phyloP scores from a whole-genome alignment of 345 rosid genomes.

The Pistacia atlantica region DNA sequence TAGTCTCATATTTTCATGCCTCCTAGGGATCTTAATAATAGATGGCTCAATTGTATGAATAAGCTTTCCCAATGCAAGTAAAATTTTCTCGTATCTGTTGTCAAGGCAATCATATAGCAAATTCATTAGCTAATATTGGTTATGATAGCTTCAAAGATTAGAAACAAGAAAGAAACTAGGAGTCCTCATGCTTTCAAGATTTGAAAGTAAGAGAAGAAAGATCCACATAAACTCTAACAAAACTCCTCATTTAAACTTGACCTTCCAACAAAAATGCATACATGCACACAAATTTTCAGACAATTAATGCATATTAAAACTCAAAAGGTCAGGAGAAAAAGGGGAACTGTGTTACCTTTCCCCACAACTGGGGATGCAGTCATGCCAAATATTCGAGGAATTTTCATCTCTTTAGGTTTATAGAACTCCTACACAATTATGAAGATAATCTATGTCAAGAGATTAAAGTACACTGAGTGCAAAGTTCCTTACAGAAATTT shows the following conservation, averaged over 20 bases:
- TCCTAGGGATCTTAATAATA: too few relatives aligned
- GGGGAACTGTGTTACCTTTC: constrained; percentile 56
- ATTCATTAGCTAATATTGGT: too few relatives aligned
- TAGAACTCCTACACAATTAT: constrained; percentile 64
- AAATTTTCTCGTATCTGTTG: too few relatives aligned
- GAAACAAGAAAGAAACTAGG: too few relatives aligned
- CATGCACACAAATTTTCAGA: constrained; percentile 1
- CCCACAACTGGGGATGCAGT: constrained; percentile 97
- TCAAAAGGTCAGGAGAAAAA: constrained; percentile 1
- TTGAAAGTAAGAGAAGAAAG: too few relatives aligned
- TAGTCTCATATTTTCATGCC: too few relatives aligned
- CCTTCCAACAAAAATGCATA: too few relatives aligned
- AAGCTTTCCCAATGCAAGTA: too few relatives aligned
- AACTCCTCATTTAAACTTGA: neutral
- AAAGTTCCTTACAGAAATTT: neutral
- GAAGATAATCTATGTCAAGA: constrained; percentile 23
- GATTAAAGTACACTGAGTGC: constrained; percentile 19
- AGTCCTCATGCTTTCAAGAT: too few relatives aligned
- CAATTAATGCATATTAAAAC: constrained; percentile 3
- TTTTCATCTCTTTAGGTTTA: constrained; percentile 44
- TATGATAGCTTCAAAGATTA: too few relatives aligned
- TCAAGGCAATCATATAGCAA: too few relatives aligned
- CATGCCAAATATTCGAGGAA: constrained; percentile 95
- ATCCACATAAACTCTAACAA: neutral
- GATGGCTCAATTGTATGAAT: too few relatives aligned